Evolutionary conservation across 371 early-diverging fungal genomes (phyloP).

Genomic region (Syncephalastrum contaminatum): DNA sequence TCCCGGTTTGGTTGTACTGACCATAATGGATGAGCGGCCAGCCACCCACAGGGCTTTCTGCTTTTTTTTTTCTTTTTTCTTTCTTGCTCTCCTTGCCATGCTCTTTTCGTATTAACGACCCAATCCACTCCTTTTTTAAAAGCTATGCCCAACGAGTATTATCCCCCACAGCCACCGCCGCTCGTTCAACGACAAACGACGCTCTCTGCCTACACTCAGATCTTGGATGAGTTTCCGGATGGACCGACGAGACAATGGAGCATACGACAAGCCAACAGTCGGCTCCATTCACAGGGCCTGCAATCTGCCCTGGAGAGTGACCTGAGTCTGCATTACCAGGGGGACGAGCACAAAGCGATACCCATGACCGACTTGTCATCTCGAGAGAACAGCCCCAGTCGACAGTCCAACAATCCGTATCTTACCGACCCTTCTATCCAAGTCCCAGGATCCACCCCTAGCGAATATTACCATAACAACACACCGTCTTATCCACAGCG

Average conservation of each 20-base stretch:
- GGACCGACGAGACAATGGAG: constrained; percentile 30
- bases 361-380: constrained; percentile 28
- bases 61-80: no score
- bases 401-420: constrained; percentile 35
- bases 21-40: no score
- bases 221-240: constrained; percentile 16
- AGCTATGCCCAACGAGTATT: no score
- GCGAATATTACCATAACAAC: no score
- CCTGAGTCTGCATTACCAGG: constrained; percentile 26
- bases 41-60: no score
- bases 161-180: constrained; percentile 9
- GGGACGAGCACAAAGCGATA: constrained; percentile 33
- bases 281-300: constrained; percentile 29
- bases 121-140: no score
- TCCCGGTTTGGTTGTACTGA: no score
- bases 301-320: constrained; percentile 41
- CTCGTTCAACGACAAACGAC: constrained; percentile 18
- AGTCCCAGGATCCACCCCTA: constrained; percentile 6
- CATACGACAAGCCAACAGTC: constrained; percentile 48
- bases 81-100: no score
- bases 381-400: constrained; percentile 2
- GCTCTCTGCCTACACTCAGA: constrained; percentile 19
- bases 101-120: no score
- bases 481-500: background rate
- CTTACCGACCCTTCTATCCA: constrained; percentile 5